These are phyloP conservation scores for Curvularia sp. DNA, from an alignment of 2,329 filamentous ascomycete genomes.

Conservation along the genomic window DNA sequence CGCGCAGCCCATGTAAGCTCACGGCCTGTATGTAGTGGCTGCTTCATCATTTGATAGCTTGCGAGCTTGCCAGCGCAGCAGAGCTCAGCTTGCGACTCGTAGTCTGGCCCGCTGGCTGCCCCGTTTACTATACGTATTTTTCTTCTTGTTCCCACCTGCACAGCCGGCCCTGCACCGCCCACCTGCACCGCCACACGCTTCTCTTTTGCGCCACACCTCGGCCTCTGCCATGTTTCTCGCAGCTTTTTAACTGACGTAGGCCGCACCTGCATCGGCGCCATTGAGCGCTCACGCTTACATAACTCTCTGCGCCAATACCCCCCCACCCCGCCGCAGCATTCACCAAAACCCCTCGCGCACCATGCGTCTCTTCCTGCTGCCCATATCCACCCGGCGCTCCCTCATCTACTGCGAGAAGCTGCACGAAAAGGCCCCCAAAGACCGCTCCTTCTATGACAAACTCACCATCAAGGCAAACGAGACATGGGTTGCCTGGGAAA, in stretches of 20 bases:
- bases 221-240: slow-evolving; percentile 29
- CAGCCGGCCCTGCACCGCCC: background rate
- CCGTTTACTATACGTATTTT: background rate
- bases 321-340: background rate
- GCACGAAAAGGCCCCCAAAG: slow-evolving; percentile 58
- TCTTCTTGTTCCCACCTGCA: background rate
- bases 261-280: slow-evolving; percentile 23
- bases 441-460: slow-evolving; percentile 70
- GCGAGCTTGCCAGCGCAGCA: background rate
- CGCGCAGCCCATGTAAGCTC: slow-evolving; percentile 6
- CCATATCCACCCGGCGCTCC: slow-evolving; percentile 87
- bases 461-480: slow-evolving; percentile 73
- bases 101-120: background rate
- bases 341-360: slow-evolving; percentile 21
- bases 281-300: slow-evolving; percentile 22
- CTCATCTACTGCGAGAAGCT: slow-evolving; percentile 90
- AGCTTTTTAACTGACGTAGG: slow-evolving; percentile 20
- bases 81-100: background rate
- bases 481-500: slow-evolving; percentile 88
- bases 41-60: background rate
- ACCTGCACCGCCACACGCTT: background rate
- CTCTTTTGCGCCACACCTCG: background rate
- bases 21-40: slow-evolving; percentile 1
- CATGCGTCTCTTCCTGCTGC: slow-evolving; percentile 94
- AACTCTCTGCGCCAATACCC: background rate